These are phyloP conservation scores for Aurinia saxatilis DNA, from an alignment of 345 rosid species.

Conservation along the genomic window DNA sequence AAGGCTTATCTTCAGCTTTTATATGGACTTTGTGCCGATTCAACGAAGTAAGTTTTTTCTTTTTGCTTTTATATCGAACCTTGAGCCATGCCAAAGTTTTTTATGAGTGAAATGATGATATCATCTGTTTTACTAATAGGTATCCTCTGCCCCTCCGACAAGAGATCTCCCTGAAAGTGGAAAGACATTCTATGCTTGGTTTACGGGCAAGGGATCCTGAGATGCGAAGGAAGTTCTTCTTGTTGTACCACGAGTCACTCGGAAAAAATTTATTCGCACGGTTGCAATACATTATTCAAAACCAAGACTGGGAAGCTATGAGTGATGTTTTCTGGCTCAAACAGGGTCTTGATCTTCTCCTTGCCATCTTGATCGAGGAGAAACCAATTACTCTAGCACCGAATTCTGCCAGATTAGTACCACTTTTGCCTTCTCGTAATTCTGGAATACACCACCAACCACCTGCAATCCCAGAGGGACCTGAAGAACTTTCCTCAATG, in stretches of 20 bases:
- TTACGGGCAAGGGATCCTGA: conserved; percentile 93
- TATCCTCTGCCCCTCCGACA: conserved; percentile 56
- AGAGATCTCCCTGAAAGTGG: conserved; percentile 94
- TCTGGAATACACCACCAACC: conserved; percentile 45
- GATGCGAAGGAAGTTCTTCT: conserved; percentile 71
- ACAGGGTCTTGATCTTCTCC: conserved; percentile 96
- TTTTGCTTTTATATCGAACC: conserved; percentile 1
- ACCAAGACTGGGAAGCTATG: conserved; percentile 97
- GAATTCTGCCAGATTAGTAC: conserved; percentile 81
- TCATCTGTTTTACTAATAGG: conserved; percentile 42
- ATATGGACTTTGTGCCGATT: conserved; percentile 78
- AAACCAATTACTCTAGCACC: conserved; percentile 91
- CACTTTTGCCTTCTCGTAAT: conserved; percentile 50
- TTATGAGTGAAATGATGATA: conserved; percentile 12
- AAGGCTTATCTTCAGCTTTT: conserved; percentile 87
- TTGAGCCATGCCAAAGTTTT: not conserved
- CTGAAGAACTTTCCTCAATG: conserved; percentile 62
- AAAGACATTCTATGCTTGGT: conserved; percentile 95
- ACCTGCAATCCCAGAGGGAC: conserved; percentile 49
- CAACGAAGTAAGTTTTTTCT: conserved; percentile 53
- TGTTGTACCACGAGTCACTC: conserved; percentile 76
- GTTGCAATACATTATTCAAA: conserved; percentile 75
- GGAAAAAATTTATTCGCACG: conserved; percentile 66
- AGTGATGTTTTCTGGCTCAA: conserved; percentile 99
- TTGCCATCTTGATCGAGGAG: conserved; percentile 76